These are phyloP conservation scores for Oxyria digyna DNA, from an alignment of 148 eudicot genomes.

Conservation along the genomic window DNA sequence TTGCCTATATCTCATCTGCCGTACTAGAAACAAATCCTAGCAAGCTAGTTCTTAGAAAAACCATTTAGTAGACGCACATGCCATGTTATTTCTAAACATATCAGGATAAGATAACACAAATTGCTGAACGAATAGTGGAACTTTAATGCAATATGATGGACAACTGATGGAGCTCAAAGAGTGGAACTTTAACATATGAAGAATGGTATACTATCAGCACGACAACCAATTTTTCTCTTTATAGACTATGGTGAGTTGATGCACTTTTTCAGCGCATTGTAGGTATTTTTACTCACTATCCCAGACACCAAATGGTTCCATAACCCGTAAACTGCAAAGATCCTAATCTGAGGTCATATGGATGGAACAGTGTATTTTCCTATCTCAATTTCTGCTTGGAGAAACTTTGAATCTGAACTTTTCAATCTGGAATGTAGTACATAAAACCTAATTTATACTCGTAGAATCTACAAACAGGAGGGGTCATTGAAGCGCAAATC, in stretches of 20 bases:
- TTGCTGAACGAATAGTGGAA: background rate
- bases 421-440: background rate
- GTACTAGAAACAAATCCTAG: background rate
- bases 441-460: background rate
- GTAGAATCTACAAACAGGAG: background rate
- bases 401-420: background rate
- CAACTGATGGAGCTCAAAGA: background rate
- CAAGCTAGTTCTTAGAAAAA: background rate
- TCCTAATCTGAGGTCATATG: background rate
- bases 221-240: background rate
- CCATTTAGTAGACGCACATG: background rate
- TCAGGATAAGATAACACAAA: background rate
- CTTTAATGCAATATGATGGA: background rate
- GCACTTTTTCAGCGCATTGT: background rate
- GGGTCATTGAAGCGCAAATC: background rate
- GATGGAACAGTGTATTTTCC: background rate
- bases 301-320: background rate
- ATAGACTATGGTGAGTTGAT: background rate
- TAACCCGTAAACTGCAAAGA: no score
- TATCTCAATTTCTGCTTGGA: background rate
- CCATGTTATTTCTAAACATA: background rate
- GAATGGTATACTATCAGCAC: background rate
- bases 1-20: background rate
- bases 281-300: background rate
- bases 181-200: background rate